These are phyloP conservation scores for Cylindrodendrum hubeiense DNA, from an alignment of 2,329 filamentous ascomycete genomes.

Conservation along the genomic window DNA sequence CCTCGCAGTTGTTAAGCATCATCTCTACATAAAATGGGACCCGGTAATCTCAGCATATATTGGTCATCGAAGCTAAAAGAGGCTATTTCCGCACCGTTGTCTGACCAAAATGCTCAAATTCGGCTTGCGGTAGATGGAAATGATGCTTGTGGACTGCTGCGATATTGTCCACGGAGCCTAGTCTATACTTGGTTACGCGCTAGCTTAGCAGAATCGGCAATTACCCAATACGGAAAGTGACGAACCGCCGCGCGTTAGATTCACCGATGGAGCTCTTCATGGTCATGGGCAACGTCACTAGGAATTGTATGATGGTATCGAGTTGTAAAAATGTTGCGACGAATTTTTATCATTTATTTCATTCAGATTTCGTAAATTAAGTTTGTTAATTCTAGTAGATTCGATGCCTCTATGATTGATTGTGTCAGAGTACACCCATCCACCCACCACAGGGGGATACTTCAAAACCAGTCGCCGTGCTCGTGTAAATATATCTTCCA, in stretches of 20 bases:
- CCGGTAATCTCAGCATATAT: not conserved
- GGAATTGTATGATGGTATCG: too few relatives aligned
- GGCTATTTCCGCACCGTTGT: not conserved
- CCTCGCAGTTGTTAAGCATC: not conserved
- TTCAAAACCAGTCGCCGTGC: too few relatives aligned
- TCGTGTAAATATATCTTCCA: too few relatives aligned
- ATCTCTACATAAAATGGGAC: not conserved
- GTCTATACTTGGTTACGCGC: not conserved
- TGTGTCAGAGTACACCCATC: not conserved
- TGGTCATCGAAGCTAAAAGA: not conserved
- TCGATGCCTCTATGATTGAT: too few relatives aligned
- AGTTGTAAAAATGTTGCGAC: too few relatives aligned
- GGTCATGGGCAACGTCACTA: too few relatives aligned
- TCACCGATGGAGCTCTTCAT: too few relatives aligned
- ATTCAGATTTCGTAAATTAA: too few relatives aligned
- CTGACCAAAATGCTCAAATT: too few relatives aligned
- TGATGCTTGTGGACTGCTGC: not conserved
- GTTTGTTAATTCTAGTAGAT: too few relatives aligned
- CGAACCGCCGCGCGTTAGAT: not conserved
- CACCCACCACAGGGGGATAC: not conserved
- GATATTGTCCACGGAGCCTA: too few relatives aligned
- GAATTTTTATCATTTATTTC: too few relatives aligned
- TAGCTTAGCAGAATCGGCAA: not conserved
- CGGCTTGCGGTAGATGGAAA: not conserved
- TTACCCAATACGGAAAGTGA: not conserved